phyloP scores from a whole-genome alignment of 164 flowering plant species.

The grape (Vitis vinifera) region ASM3070453v1 NC_081818.1:25610501-25611000 shows the following conservation, averaged over 20 bases:
- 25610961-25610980: too few relatives aligned
- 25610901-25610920: constrained; percentile 4
- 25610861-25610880: too few relatives aligned
- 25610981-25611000: too few relatives aligned
- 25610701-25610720: constrained; percentile 39
- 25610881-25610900: too few relatives aligned
- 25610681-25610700: constrained; percentile 56
- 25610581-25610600: not conserved
- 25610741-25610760: constrained; percentile 55
- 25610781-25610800: too few relatives aligned
- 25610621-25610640: not conserved
- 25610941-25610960: too few relatives aligned
- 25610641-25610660: constrained; percentile 5
- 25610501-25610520: constrained; percentile 8
- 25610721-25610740: constrained; percentile 80
- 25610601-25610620: too few relatives aligned
- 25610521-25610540: constrained; percentile 17
- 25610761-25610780: too few relatives aligned
- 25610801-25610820: too few relatives aligned
- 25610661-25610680: constrained; percentile 24
- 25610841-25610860: too few relatives aligned
- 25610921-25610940: too few relatives aligned
- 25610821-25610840: too few relatives aligned
- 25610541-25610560: not conserved
- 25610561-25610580: not conserved